Evolutionary conservation across 352 stramenopile species (phyloP).

Genomic region (Phytophthora ohioensis): DNA sequence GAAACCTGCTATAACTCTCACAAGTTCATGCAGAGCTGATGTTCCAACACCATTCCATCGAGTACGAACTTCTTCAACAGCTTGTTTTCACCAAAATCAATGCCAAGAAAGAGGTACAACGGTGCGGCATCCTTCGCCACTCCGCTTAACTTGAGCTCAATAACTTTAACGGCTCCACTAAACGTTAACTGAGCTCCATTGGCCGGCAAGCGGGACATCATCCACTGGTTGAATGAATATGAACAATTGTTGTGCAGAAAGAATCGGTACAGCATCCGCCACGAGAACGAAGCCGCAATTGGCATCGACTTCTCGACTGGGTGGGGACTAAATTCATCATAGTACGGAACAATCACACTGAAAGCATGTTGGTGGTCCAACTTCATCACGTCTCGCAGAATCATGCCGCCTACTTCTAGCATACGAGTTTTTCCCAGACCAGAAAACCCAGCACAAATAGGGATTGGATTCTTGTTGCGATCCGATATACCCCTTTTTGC

Average conservation of each 20-base stretch:
- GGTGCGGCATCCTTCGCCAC: not conserved
- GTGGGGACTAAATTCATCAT: constrained; percentile 25
- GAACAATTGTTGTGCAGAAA: constrained; percentile 40
- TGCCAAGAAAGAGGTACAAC: constrained; percentile 45
- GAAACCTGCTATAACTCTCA: constrained; percentile 1
- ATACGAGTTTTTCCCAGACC: constrained; percentile 46
- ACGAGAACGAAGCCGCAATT: constrained; percentile 44
- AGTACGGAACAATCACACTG: constrained; percentile 37
- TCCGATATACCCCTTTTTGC: not conserved
- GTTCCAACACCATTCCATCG: not conserved
- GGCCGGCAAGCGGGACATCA: constrained; percentile 1
- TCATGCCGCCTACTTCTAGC: constrained; percentile 41
- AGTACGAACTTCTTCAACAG: constrained; percentile 30
- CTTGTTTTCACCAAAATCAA: constrained; percentile 36
- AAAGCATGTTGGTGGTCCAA: constrained; percentile 28
- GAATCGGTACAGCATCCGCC: constrained; percentile 32
- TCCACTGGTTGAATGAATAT: constrained; percentile 19
- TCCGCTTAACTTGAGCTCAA: constrained; percentile 12
- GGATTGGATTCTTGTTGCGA: not conserved
- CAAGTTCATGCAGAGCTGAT: constrained; percentile 16
- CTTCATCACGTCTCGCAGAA: constrained; percentile 34
- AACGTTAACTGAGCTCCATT: constrained; percentile 16
- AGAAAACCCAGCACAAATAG: constrained; percentile 40
- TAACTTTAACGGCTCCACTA: not conserved
- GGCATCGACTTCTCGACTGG: constrained; percentile 40